Evolutionary conservation across 1,284 basidiomycete genomes (phyloP), one percentile per base, ranked within the genome.

Genomic region (Trichosporon ovoides): DNA sequence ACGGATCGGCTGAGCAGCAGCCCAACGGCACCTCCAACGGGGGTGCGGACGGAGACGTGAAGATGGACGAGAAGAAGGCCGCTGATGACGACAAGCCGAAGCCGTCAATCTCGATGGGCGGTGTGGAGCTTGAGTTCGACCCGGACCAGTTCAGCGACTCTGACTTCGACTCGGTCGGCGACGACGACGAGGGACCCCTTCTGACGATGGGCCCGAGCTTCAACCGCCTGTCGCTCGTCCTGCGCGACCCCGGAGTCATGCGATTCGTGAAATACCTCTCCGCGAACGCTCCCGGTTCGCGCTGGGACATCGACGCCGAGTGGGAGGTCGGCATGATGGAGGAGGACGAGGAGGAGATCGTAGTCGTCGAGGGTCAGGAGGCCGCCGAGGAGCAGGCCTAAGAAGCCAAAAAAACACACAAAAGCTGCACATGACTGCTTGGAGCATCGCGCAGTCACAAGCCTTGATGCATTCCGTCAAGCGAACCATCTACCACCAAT

Each of bases 191-290:
- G 63, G 87, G 86, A 49, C 93, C 93, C 10, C 81, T 98, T 24
- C 79, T 98, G 43, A 93, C 90, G 12, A 86, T 91, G 49, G 88
- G 92, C 65, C 91, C 94, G 0, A 86, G 87, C 10, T 98, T 92
- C 80, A 98, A 98, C 77, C 84, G 87, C 37, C 81, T 98, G 35
- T 81, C 93, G 43, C 82, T 98, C 35, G 95, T 96, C n/a, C 79
- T 98, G 62, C 83, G 95, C 19, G 95, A 98, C 76, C 89, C 93
- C 66, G 86, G 89, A n/a, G 93, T 98, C 49, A 87, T 98, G 86
- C 83, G 84, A 38, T 96, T 95, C 72, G 89, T 93, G 61, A 96
- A 95, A 75, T 96, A 95, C 68, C 84, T 95, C n/a, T 88, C 87
- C 24, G 88, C 89, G 11, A 83, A 84, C 1, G 92, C 92, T 0